Base-by-base conservation (phyloP, 805 yeast genomes). In the Lachancea sp. region DNA sequence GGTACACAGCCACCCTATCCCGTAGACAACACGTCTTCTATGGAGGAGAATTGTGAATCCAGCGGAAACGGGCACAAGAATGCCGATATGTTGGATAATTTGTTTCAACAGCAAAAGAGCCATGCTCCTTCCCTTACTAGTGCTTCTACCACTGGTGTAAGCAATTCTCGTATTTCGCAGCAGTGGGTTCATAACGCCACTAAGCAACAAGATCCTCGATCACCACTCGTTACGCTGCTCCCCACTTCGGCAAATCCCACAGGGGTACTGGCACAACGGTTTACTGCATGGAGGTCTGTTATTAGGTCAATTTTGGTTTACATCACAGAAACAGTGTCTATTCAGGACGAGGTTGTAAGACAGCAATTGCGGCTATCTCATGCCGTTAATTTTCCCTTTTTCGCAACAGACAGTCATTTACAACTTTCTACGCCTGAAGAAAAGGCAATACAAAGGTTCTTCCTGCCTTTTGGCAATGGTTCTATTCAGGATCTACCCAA, bases 271-370 rank as follows among this genome's bases (percentile, higher is more conserved):
- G 92, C 96, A 2, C 72, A 76, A 21, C 70, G 97, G 47, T 89
- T 90, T 60, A 72, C 79, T 36, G 82, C 94, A 2, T 90, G 97
- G 96, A 70, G 96, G 43, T 72, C 75, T 29, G 77, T 89, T 41
- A 78, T 88, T 42, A 77, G 79, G 46, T 81, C 90, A 25, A 64
- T 90, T 41, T 71, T 85, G 16, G 75, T 72, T 34, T 90, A 90
- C 56, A 69, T 90, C 47, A 75, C 74, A 46, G 96, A 88, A 54
- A 80, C 78, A 29, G 87, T 86, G 8, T 74, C 83, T 11, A 89
- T 85, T 42, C 92, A 88, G 58, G 96, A 89, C 60, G 96, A 89
- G 56, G 74, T 86, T 13, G 79, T 84, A 25, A 76, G 95, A 44
- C 95, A 86, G 54, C 92, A 86, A 50, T 64, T 80, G 37, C 68